These are phyloP conservation scores for Azolla pinnata DNA, from an alignment of 75 land plant genomes.

Conservation along the genomic window DNA sequence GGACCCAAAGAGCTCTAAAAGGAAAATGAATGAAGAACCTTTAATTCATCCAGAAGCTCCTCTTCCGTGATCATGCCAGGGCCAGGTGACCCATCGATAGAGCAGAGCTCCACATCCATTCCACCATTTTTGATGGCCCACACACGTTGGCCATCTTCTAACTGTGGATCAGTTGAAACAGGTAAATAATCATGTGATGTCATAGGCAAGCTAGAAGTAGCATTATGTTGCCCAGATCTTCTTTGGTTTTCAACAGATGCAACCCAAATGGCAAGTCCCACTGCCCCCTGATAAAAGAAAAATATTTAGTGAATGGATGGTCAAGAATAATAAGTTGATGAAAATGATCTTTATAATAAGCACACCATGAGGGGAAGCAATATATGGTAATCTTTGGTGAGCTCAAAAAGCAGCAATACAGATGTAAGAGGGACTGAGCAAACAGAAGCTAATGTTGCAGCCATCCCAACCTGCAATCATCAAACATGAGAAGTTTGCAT, in stretches of 20 bases:
- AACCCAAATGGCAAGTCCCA: constrained; percentile 98
- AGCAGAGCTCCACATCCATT: constrained; percentile 57
- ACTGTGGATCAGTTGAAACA: constrained; percentile 18
- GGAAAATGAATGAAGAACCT: no score
- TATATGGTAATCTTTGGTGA: constrained; percentile 94
- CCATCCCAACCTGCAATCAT: constrained; percentile 84
- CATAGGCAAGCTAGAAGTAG: constrained; percentile 20
- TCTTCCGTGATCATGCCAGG: constrained; percentile 43
- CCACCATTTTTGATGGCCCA: constrained; percentile 28
- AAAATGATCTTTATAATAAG: no score
- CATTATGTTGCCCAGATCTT: constrained; percentile 23
- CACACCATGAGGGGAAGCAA: constrained; percentile 96
- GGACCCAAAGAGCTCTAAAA: no score
- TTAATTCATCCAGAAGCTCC: constrained; percentile 52
- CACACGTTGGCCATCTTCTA: constrained; percentile 22
- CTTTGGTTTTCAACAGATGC: constrained; percentile 78
- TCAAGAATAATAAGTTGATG: no score
- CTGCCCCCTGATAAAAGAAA: constrained; percentile 68
- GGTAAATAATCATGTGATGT: constrained; percentile 32
- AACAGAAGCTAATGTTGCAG: constrained; percentile 89
- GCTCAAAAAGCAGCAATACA: constrained; percentile 89
- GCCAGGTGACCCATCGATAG: constrained; percentile 28
- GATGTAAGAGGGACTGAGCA: constrained; percentile 98
- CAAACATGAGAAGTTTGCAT: background rate
- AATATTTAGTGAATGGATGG: no score